Conservation (phyloP, 352 stramenopile species). For the Hyphochytrium catenoides region DNA sequence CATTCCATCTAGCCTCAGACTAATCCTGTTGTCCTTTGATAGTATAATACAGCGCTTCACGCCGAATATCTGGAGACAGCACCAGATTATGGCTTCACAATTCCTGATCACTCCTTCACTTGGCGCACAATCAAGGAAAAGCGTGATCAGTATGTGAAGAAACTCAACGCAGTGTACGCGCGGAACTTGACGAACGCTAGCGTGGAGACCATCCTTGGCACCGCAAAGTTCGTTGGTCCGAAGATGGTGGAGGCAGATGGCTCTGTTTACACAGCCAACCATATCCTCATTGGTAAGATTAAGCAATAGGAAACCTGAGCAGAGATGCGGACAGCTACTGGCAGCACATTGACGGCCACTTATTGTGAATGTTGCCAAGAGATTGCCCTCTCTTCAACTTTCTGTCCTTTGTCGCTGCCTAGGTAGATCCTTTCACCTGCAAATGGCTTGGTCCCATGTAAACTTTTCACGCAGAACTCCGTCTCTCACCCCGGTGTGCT, state of each 20-base stretch:
- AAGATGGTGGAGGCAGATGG: slow-evolving; percentile 54
- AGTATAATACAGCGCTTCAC: slow-evolving; percentile 65
- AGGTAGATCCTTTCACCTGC: no score
- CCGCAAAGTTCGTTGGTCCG: slow-evolving; percentile 55
- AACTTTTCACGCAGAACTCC: no score
- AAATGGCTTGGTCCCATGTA: no score
- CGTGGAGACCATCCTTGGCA: slow-evolving; percentile 62
- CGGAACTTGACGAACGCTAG: slow-evolving; percentile 69
- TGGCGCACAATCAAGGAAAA: slow-evolving; percentile 72
- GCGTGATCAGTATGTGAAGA: slow-evolving; percentile 77
- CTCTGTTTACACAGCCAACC: slow-evolving; percentile 42
- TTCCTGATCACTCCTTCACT: slow-evolving; percentile 34
- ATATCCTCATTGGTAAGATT: slow-evolving; percentile 90
- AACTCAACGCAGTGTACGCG: slow-evolving; percentile 91
- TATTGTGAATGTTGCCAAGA: no score
- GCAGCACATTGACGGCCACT: no score
- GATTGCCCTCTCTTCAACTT: no score
- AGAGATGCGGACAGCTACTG: no score
- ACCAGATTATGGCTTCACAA: slow-evolving; percentile 38
- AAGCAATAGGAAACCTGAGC: no score
- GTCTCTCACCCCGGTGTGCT: no score
- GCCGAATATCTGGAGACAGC: slow-evolving; percentile 38
- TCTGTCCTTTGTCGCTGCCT: no score
- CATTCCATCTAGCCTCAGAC: no score
- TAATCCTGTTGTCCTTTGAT: no score